Conservation (phyloP, 495 filamentous ascomycete species). For the Trichocladium antarcticum region DNA sequence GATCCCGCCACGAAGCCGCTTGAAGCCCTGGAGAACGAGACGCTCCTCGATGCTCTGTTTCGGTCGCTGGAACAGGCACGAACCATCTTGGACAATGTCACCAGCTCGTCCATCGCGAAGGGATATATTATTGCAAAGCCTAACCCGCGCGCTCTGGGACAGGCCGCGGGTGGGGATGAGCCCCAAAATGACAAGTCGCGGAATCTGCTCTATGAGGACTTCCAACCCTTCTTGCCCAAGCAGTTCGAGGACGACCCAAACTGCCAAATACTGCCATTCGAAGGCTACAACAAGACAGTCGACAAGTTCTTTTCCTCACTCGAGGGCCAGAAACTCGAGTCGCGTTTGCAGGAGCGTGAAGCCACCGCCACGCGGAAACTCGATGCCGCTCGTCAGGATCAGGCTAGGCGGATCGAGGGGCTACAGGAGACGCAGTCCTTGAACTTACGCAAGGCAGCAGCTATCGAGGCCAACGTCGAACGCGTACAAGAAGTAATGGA, state of each 20-base stretch:
- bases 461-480: conserved; percentile 80
- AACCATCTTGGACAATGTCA: conserved; percentile 50
- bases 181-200: conserved; percentile 31
- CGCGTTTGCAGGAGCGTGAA: conserved; percentile 68
- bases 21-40: conserved; percentile 55
- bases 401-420: conserved; percentile 70
- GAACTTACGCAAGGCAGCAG: conserved; percentile 78
- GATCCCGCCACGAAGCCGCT: conserved; percentile 53
- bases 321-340: conserved; percentile 86
- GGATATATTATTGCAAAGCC: conserved; percentile 85
- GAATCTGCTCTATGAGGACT: conserved; percentile 75
- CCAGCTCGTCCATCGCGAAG: conserved; percentile 44
- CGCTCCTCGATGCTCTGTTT: conserved; percentile 52
- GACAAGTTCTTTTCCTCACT: conserved; percentile 96
- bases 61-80: conserved; percentile 56
- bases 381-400: conserved; percentile 67
- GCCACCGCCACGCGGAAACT: conserved; percentile 70
- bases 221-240: conserved; percentile 80
- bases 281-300: conserved; percentile 82
- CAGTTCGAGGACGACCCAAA: conserved; percentile 63
- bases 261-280: conserved; percentile 57
- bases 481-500: conserved; percentile 84
- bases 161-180: conserved; percentile 29
- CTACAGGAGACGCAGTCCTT: conserved; percentile 67
- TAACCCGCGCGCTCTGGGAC: conserved; percentile 20